Conservation (phyloP, 495 filamentous ascomycete species). For the Penicillium samsonianum region DNA sequence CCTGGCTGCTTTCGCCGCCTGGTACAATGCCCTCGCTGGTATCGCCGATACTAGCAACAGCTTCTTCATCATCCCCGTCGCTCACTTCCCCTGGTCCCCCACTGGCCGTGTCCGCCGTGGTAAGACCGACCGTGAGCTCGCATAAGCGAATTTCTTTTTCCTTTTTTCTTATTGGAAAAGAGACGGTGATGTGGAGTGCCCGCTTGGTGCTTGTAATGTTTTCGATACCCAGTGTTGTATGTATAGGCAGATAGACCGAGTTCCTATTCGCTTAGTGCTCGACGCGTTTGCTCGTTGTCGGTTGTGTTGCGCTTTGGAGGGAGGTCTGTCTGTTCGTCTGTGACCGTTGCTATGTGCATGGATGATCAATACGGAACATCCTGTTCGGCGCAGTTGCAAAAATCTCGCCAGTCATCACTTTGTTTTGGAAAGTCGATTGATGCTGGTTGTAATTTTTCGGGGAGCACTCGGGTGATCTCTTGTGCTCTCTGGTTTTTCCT, state of each 20-base stretch:
- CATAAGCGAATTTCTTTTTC: slow-evolving; percentile 25
- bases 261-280: not conserved
- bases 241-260: not conserved
- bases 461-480: slow-evolving; percentile 9
- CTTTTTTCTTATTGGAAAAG: slow-evolving; percentile 1
- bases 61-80: slow-evolving; percentile 94
- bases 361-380: slow-evolving; percentile 1
- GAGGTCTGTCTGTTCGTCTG: slow-evolving; percentile 1
- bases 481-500: slow-evolving; percentile 14
- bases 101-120: slow-evolving; percentile 68
- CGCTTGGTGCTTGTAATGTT: slow-evolving; percentile 28
- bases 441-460: slow-evolving; percentile 15
- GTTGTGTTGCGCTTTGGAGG: not conserved
- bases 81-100: slow-evolving; percentile 96
- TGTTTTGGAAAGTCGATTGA: slow-evolving; percentile 1
- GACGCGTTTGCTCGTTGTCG: slow-evolving; percentile 17
- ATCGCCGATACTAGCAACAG: slow-evolving; percentile 83
- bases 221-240: slow-evolving; percentile 43
- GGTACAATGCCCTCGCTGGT: slow-evolving; percentile 97
- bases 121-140: slow-evolving; percentile 46
- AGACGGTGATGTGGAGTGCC: slow-evolving; percentile 9
- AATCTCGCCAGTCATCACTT: slow-evolving; percentile 6
- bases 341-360: slow-evolving; percentile 6
- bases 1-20: slow-evolving; percentile 85
- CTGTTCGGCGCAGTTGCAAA: slow-evolving; percentile 14